Evolutionary conservation across 345 rosid species (phyloP).

Genomic region (Dovyalis caffra): DNA sequence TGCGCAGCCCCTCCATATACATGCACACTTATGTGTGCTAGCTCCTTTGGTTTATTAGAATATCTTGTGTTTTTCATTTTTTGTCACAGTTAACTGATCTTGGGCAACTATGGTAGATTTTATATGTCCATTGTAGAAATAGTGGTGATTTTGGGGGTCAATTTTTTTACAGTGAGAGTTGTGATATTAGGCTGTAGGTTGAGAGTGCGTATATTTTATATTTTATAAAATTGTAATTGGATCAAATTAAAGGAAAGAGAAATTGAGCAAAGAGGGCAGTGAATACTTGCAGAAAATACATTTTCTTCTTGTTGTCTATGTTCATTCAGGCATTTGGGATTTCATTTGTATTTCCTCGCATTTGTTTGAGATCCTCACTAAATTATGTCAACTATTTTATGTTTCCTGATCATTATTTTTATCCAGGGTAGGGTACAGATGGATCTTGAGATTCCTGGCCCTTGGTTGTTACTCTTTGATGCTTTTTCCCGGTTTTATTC

Average conservation of each 20-base stretch:
- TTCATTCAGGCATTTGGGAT: background rate
- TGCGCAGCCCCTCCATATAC: no score
- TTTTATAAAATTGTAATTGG: background rate
- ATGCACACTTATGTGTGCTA: background rate
- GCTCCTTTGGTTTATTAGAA: background rate
- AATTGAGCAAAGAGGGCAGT: background rate
- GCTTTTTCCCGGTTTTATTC: slow-evolving; percentile 93
- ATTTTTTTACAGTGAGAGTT: background rate
- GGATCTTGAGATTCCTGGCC: slow-evolving; percentile 83
- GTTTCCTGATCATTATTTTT: slow-evolving; percentile 43
- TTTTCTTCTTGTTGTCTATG: background rate
- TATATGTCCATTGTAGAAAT: background rate
- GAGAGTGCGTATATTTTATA: background rate
- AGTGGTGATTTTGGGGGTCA: background rate
- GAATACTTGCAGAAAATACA: background rate
- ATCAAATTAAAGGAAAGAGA: background rate
- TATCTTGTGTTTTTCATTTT: background rate
- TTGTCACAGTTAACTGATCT: background rate
- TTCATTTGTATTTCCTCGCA: background rate
- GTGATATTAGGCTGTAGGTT: background rate
- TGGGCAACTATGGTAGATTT: background rate
- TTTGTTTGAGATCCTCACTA: slow-evolving; percentile 10
- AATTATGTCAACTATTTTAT: slow-evolving; percentile 6
- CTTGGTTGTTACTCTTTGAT: slow-evolving; percentile 83
- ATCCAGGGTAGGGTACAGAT: slow-evolving; percentile 97